Conservation (phyloP, 2,329 filamentous ascomycete species). For the Lomentospora prolificans region DNA sequence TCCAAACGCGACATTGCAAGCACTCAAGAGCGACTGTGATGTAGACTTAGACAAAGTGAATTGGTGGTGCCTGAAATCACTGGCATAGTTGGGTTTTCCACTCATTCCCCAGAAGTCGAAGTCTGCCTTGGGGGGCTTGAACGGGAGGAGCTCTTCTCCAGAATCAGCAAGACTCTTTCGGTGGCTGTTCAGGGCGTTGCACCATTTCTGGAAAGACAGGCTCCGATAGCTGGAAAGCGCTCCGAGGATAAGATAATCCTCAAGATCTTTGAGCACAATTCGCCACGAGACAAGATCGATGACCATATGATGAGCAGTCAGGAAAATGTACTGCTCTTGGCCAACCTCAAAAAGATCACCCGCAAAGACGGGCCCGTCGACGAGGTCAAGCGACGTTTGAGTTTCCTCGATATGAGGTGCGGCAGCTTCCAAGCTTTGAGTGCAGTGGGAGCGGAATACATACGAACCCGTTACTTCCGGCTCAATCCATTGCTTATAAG, state of each 20-base stretch:
- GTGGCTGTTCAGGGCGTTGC: slow-evolving; percentile 24
- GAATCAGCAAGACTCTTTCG: slow-evolving; percentile 12
- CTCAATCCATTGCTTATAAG: slow-evolving; percentile 9
- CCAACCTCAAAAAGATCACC: slow-evolving; percentile 13
- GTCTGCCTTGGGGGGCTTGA: slow-evolving; percentile 13
- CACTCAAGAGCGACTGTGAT: slow-evolving; percentile 14
- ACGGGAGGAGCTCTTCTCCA: slow-evolving; percentile 3
- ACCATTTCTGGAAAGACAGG: slow-evolving; percentile 28
- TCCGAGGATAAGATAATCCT: slow-evolving; percentile 22
- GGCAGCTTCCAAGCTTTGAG: background rate
- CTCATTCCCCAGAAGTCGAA: slow-evolving; percentile 18
- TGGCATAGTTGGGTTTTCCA: slow-evolving; percentile 13
- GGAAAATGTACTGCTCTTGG: slow-evolving; percentile 20
- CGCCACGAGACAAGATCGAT: slow-evolving; percentile 39
- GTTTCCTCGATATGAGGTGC: background rate
- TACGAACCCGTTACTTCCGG: slow-evolving; percentile 3
- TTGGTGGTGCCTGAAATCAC: slow-evolving; percentile 12
- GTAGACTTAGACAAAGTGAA: slow-evolving; percentile 12
- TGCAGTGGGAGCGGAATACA: background rate
- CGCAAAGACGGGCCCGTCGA: slow-evolving; percentile 14
- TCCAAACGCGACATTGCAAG: slow-evolving; percentile 16
- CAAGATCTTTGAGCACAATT: slow-evolving; percentile 31
- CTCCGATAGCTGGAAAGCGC: slow-evolving; percentile 11
- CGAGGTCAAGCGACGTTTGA: slow-evolving; percentile 12
- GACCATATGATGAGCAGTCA: slow-evolving; percentile 26